Conservation (phyloP, 441 rosid genomes). For the Rhodomyrtus psidioides region DNA sequence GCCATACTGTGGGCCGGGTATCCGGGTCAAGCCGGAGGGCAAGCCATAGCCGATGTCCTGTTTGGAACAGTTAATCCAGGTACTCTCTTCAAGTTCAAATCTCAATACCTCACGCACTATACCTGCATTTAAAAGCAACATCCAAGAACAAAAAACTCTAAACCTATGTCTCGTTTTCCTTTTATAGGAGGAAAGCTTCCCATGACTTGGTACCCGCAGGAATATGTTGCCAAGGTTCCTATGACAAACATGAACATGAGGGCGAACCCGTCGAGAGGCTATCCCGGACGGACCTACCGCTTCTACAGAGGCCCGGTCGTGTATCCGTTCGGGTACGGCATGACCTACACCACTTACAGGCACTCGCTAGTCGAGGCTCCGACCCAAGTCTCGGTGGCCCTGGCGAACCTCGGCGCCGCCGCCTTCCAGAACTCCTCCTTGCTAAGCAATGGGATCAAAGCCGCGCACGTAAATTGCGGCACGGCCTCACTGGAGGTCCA, state of each 20-base stretch:
- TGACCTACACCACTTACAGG: conserved; percentile 51
- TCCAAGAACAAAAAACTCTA: neutral
- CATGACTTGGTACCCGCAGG: conserved; percentile 76
- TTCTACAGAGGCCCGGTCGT: conserved; percentile 93
- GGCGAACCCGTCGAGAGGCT: conserved; percentile 26
- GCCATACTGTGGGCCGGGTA: conserved; percentile 71
- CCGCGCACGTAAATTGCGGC: conserved; percentile 47
- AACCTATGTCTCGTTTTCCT: neutral
- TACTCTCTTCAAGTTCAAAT: neutral
- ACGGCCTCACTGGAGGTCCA: conserved; percentile 30
- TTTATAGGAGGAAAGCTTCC: conserved; percentile 57
- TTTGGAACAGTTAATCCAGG: conserved; percentile 57
- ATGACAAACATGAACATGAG: conserved; percentile 66
- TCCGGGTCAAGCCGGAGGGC: conserved; percentile 74
- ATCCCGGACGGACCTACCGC: conserved; percentile 66
- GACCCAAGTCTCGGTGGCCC: conserved; percentile 21
- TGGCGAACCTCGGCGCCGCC: conserved; percentile 15
- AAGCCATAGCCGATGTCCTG: conserved; percentile 54
- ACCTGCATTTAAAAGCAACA: neutral
- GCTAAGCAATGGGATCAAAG: conserved; percentile 27
- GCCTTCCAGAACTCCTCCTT: conserved; percentile 21
- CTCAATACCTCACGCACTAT: neutral
- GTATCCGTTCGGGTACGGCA: conserved; percentile 71
- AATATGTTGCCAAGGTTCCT: conserved; percentile 48
- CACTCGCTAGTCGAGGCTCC: conserved; percentile 41